Evolutionary conservation across 2,329 filamentous ascomycete genomes (phyloP).

Genomic region (Fusarium austroafricanum): DNA sequence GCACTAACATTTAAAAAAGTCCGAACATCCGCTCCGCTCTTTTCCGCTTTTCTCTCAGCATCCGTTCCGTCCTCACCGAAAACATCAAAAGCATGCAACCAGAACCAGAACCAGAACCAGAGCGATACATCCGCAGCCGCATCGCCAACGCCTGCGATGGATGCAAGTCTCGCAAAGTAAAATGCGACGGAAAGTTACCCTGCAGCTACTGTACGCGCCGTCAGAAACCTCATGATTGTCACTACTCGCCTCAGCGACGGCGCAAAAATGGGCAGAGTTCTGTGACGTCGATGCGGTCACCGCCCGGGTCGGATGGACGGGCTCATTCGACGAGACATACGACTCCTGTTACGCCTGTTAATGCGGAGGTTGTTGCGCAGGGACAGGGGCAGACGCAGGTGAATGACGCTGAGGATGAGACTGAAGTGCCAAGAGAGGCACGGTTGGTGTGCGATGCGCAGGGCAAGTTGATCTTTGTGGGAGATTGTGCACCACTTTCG

Average conservation of each 20-base stretch:
- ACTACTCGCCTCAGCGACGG: constrained; percentile 60
- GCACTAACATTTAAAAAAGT: constrained; percentile 35
- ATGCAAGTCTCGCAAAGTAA: constrained; percentile 67
- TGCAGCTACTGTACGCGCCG: constrained; percentile 63
- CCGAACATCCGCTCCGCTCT: constrained; percentile 27
- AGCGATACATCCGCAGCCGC: constrained; percentile 55
- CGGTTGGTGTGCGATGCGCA: constrained; percentile 63
- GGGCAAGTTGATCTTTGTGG: constrained; percentile 66
- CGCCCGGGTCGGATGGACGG: constrained; percentile 34
- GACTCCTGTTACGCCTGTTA: constrained; percentile 31
- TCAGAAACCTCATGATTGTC: constrained; percentile 57
- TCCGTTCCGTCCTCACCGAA: constrained; percentile 38
- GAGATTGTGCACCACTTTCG: constrained; percentile 66
- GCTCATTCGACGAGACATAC: constrained; percentile 28
- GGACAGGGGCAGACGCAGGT: background rate
- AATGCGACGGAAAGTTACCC: constrained; percentile 65
- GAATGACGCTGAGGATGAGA: constrained; percentile 59
- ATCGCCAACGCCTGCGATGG: constrained; percentile 66
- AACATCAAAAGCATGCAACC: constrained; percentile 30
- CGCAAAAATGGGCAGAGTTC: constrained; percentile 47
- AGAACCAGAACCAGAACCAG: constrained; percentile 38
- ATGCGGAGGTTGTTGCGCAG: constrained; percentile 1
- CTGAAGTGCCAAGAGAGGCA: constrained; percentile 66
- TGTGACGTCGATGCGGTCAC: constrained; percentile 27
- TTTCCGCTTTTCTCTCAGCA: constrained; percentile 29